Percentiles rank a stretch among this genome's conserved stretches.
Evolutionary conservation across 192 early-diverging fungal species (phyloP).

Genomic region (Coemansia sp.): DNA sequence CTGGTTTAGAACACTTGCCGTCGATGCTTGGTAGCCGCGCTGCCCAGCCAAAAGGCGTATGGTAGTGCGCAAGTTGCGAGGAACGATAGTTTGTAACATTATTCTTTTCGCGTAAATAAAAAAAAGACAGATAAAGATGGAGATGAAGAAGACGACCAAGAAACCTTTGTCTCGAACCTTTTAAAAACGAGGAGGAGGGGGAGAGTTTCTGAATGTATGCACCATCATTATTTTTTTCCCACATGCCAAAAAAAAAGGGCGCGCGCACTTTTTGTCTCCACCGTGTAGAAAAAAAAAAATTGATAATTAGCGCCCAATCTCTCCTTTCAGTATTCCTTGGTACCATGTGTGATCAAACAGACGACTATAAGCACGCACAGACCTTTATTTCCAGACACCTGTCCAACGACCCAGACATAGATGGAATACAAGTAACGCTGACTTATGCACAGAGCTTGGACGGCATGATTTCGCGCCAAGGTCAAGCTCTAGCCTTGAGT

Average conservation of each 20-base stretch:
- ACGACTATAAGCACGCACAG: slow-evolving; percentile 14
- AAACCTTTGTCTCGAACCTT: neutral
- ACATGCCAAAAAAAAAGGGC: neutral
- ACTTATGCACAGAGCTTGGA: slow-evolving; percentile 93
- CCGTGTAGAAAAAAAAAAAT: neutral
- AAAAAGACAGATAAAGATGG: neutral
- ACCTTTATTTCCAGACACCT: slow-evolving; percentile 15
- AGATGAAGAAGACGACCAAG: neutral
- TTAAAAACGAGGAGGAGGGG: neutral
- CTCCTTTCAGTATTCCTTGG: neutral
- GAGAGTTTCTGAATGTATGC: neutral
- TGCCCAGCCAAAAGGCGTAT: neutral
- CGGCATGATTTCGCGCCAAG: slow-evolving; percentile 67
- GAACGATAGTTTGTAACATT: neutral
- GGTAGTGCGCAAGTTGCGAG: neutral
- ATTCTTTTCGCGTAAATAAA: neutral
- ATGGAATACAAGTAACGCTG: slow-evolving; percentile 67
- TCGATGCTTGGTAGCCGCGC: slow-evolving; percentile 21
- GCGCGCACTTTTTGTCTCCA: neutral
- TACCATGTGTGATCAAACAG: slow-evolving; percentile 11
- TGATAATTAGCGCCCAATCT: slow-evolving; percentile 6
- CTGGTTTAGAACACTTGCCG: slow-evolving; percentile 67
- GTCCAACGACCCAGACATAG: slow-evolving; percentile 2
- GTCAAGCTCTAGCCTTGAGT: slow-evolving; percentile 70
- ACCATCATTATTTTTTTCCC: neutral